phyloP scores from a whole-genome alignment of 306 rosid species.

The Quercus robur region DNA sequence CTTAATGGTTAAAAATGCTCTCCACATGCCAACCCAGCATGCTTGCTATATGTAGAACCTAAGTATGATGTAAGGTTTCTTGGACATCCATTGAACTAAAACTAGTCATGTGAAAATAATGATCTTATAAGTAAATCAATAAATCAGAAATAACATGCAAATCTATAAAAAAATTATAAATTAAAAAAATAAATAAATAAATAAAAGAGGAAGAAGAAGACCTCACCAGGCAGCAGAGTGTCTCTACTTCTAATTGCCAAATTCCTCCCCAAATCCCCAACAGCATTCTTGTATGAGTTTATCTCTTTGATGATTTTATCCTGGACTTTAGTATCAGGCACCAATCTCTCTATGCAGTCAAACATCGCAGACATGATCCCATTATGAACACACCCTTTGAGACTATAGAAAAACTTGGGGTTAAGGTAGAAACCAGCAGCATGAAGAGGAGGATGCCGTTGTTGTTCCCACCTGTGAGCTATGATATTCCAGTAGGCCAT shows the following conservation, averaged over 20 bases:
- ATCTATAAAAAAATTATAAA: not conserved
- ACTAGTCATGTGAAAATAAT: no score
- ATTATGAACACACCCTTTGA: slow-evolving; percentile 63
- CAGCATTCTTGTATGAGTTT: slow-evolving; percentile 64
- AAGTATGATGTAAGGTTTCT: not conserved
- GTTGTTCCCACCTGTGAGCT: slow-evolving; percentile 80
- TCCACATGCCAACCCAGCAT: not conserved
- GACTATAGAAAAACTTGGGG: slow-evolving; percentile 80
- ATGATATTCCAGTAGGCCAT: slow-evolving; percentile 82
- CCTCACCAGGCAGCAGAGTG: slow-evolving; percentile 83
- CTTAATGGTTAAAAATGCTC: no score
- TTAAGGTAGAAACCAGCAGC: slow-evolving; percentile 87
- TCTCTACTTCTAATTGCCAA: slow-evolving; percentile 89
- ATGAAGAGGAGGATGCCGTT: slow-evolving; percentile 76
- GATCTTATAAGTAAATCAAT: no score
- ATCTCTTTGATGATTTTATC: slow-evolving; percentile 86
- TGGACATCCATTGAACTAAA: no score
- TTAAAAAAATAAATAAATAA: slow-evolving; percentile 11
- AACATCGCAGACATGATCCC: slow-evolving; percentile 65
- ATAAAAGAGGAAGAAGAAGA: slow-evolving; percentile 15
- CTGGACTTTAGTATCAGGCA: slow-evolving; percentile 80
- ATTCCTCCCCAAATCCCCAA: slow-evolving; percentile 86
- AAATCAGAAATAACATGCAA: no score
- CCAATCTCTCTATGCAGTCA: slow-evolving; percentile 89
- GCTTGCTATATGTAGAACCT: not conserved